Conservation (phyloP, 345 rosid genomes). For the Eutrema heterophyllum region DNA sequence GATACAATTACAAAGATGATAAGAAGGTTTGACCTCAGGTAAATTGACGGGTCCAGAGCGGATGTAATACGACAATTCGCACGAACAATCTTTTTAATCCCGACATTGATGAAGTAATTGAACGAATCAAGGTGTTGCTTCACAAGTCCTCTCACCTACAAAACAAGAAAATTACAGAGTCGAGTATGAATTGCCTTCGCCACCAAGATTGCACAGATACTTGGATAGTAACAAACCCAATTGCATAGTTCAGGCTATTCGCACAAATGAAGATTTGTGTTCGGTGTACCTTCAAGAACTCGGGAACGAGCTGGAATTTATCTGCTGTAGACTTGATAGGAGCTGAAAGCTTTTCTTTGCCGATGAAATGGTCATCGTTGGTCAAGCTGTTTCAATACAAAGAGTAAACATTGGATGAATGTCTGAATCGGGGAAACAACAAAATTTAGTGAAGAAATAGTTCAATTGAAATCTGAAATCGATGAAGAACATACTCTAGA, state of each 20-base stretch:
- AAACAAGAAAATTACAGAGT: not conserved
- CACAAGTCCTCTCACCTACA: slow-evolving; percentile 84
- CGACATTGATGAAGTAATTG: slow-evolving; percentile 70
- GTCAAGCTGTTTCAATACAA: slow-evolving; percentile 11
- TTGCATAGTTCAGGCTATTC: not conserved
- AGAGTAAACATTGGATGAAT: not conserved
- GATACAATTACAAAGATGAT: not conserved
- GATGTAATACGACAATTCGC: slow-evolving; percentile 65
- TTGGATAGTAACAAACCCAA: not conserved
- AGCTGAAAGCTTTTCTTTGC: slow-evolving; percentile 26
- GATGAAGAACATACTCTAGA: slow-evolving; percentile 7
- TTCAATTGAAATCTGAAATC: not conserved
- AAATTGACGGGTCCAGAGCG: slow-evolving; percentile 44
- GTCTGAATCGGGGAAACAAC: not conserved
- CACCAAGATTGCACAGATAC: not conserved
- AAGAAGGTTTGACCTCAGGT: slow-evolving; percentile 41
- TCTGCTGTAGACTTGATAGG: slow-evolving; percentile 27
- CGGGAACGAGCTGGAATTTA: slow-evolving; percentile 33
- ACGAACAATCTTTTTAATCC: slow-evolving; percentile 78
- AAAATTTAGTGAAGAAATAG: not conserved
- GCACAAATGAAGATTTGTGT: not conserved
- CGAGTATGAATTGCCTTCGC: not conserved
- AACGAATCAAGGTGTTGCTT: slow-evolving; percentile 91
- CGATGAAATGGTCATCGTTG: not conserved
- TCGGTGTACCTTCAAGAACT: slow-evolving; percentile 32